Conservation (phyloP, 2,329 filamentous ascomycete species). For the Tolypocladium ovalisporum region DNA sequence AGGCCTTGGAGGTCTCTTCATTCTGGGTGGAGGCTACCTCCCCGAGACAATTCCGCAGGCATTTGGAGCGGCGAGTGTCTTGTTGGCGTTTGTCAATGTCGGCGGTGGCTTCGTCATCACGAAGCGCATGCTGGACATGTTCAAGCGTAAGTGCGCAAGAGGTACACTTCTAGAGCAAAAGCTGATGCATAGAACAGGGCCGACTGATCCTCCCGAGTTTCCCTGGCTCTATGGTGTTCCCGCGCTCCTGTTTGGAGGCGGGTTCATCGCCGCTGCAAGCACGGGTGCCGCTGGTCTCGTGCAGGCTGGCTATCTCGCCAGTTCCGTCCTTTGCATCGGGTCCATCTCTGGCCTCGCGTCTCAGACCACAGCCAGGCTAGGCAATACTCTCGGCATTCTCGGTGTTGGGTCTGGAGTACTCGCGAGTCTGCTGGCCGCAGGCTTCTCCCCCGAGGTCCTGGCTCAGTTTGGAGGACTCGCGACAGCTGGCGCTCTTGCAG, state of each 20-base stretch:
- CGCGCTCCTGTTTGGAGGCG: slow-evolving; percentile 65
- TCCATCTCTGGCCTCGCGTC: slow-evolving; percentile 75
- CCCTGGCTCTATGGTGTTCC: slow-evolving; percentile 79
- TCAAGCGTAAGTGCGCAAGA: slow-evolving; percentile 46
- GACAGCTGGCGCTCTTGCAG: slow-evolving; percentile 55
- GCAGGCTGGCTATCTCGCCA: slow-evolving; percentile 78
- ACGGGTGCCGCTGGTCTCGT: slow-evolving; percentile 78
- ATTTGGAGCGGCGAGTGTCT: slow-evolving; percentile 68
- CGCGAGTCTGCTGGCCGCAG: slow-evolving; percentile 70
- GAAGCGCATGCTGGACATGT: slow-evolving; percentile 91
- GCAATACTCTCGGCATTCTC: slow-evolving; percentile 77
- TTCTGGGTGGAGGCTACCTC: slow-evolving; percentile 72
- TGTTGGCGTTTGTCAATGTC: slow-evolving; percentile 81
- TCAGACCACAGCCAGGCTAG: slow-evolving; percentile 71
- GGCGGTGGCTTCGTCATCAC: slow-evolving; percentile 85
- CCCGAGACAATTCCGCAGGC: slow-evolving; percentile 69
- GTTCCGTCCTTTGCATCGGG: slow-evolving; percentile 73
- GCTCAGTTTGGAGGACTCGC: slow-evolving; percentile 72
- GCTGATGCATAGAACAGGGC: slow-evolving; percentile 30
- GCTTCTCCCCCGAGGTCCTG: slow-evolving; percentile 68
- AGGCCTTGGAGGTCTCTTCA: slow-evolving; percentile 77
- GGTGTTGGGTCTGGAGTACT: slow-evolving; percentile 76
- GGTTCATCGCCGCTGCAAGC: slow-evolving; percentile 67
- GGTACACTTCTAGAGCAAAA: neutral
- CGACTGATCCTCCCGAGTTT: slow-evolving; percentile 80